These are phyloP conservation scores for Lactarius sanguifluus DNA, from an alignment of 768 basidiomycete species.

Conservation along the genomic window DNA sequence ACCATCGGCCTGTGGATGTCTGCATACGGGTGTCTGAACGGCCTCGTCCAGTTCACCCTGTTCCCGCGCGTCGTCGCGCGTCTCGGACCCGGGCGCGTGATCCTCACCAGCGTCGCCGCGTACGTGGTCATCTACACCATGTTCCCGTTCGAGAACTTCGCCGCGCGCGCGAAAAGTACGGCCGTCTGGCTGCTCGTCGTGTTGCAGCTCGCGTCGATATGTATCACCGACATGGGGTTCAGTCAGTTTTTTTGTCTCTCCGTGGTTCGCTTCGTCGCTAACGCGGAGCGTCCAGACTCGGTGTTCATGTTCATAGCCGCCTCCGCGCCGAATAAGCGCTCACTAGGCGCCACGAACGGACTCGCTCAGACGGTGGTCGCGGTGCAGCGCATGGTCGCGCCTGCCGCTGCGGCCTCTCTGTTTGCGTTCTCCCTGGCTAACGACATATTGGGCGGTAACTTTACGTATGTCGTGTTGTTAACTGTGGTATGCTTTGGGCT, in stretches of 20 bases:
- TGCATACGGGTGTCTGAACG: conserved; percentile 39
- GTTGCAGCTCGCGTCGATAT: conserved; percentile 15
- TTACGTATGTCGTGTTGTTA: conserved; percentile 17
- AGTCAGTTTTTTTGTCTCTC: not conserved
- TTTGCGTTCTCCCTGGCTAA: conserved; percentile 59
- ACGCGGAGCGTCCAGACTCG: conserved; percentile 48
- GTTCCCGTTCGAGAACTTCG: conserved; percentile 33
- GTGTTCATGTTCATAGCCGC: conserved; percentile 69
- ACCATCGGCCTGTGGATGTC: conserved; percentile 40
- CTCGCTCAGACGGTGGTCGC: conserved; percentile 41
- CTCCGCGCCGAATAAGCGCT: conserved; percentile 60
- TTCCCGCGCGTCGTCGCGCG: too few species aligned
- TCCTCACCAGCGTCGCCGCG: conserved; percentile 33
- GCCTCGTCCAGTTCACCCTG: conserved; percentile 36
- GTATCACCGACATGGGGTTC: conserved; percentile 24
- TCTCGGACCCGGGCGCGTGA: conserved; percentile 28
- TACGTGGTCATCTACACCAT: conserved; percentile 33
- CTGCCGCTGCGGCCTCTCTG: conserved; percentile 57
- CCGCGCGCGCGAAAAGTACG: not conserved
- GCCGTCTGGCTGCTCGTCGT: not conserved
- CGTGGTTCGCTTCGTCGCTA: not conserved
- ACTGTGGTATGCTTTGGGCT: conserved; percentile 6
- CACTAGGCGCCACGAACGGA: conserved; percentile 70
- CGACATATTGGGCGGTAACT: conserved; percentile 50
- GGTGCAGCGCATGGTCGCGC: conserved; percentile 48